A percentile compares a stretch with the other conserved stretches of the same genome.
Conservation (phyloP, 2,329 filamentous ascomycete genomes). For the Zarea fungicola region DNA sequence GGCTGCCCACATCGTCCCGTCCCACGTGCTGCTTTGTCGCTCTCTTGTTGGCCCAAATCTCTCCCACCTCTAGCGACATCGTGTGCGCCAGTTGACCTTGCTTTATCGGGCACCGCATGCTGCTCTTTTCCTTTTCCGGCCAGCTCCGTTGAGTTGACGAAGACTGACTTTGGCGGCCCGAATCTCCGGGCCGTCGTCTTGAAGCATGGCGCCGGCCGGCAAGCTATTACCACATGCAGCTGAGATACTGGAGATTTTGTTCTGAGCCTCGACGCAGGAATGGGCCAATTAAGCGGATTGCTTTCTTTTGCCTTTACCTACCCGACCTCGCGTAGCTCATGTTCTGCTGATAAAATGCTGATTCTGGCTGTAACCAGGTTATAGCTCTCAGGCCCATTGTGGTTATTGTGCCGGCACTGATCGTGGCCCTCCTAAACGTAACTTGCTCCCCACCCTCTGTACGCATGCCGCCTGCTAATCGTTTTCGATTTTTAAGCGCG, state of each 20-base stretch:
- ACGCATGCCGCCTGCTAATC: neutral
- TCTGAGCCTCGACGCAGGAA: too few relatives aligned
- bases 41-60: slow-evolving; percentile 2
- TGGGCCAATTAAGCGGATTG: too few relatives aligned
- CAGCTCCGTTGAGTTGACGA: neutral
- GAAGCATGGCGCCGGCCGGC: neutral
- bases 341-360: too few relatives aligned
- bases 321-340: too few relatives aligned
- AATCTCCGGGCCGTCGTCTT: neutral
- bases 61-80: neutral
- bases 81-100: neutral
- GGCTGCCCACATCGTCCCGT: neutral
- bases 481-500: neutral
- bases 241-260: neutral
- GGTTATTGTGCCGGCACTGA: slow-evolving; percentile 47
- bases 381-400: slow-evolving; percentile 47
- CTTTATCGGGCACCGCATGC: neutral
- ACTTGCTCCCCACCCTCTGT: neutral
- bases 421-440: slow-evolving; percentile 47
- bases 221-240: neutral
- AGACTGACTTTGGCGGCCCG: neutral
- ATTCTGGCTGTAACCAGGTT: slow-evolving; percentile 34
- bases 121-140: neutral
- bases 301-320: too few relatives aligned
- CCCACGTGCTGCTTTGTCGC: slow-evolving; percentile 1